Evolutionary conservation across 202 grass and related monocot species (phyloP).

Genomic region (Brachypodium distachyon): DNA sequence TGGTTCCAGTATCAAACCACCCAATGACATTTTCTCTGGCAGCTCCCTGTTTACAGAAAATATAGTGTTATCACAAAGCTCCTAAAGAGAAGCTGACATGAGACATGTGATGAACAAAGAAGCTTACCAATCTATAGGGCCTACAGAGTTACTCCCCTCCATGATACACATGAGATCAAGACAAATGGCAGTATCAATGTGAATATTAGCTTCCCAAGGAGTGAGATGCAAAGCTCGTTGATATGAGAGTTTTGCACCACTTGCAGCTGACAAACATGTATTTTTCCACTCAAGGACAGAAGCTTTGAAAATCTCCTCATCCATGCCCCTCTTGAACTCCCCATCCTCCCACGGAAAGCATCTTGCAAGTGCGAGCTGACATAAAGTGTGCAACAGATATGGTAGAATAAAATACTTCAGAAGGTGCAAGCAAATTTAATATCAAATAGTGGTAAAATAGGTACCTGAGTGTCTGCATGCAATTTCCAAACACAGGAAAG

Average conservation of each 20-base stretch:
- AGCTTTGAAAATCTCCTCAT: conserved; percentile 47
- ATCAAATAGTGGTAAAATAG: not conserved
- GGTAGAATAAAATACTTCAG: conserved; percentile 11
- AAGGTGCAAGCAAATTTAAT: conserved; percentile 2
- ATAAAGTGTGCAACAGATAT: conserved; percentile 20
- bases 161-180: conserved; percentile 66
- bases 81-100: not conserved
- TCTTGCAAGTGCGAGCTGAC: conserved; percentile 71
- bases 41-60: conserved; percentile 52
- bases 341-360: conserved; percentile 72
- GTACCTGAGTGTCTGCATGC: conserved; percentile 84
- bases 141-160: conserved; percentile 19
- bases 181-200: conserved; percentile 70
- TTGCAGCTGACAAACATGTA: conserved; percentile 46
- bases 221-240: conserved; percentile 71
- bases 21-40: conserved; percentile 77
- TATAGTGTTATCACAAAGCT: conserved; percentile 14
- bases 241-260: conserved; percentile 67
- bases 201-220: conserved; percentile 94
- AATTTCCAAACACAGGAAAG: conserved; percentile 90
- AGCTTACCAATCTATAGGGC: conserved; percentile 56
- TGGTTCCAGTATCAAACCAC: conserved; percentile 74
- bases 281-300: conserved; percentile 66
- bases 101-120: conserved; percentile 22
- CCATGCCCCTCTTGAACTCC: conserved; percentile 21